A percentile compares a stretch with the other conserved stretches of the same genome.
Conservation (phyloP, 192 early-diverging fungal species). For the Phlyctochytrium bullatum region DNA sequence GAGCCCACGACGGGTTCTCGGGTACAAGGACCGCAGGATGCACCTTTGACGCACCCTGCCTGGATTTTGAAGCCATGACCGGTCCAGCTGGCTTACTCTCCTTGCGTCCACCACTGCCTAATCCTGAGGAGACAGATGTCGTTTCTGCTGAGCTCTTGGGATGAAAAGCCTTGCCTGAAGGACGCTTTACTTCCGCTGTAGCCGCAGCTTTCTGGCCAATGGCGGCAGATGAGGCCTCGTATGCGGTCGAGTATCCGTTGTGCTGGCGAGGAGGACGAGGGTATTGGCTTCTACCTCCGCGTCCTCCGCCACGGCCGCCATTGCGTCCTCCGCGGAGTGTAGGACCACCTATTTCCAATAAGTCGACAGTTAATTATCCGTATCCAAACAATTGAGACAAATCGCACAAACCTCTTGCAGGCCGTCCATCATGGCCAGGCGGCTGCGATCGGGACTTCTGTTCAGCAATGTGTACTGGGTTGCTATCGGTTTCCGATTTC, state of each 20-base stretch:
- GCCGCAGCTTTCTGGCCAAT: background rate
- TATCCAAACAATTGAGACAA: background rate
- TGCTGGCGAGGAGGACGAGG: constrained; percentile 27
- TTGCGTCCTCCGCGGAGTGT: constrained; percentile 59
- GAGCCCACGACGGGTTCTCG: constrained; percentile 58
- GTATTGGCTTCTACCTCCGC: constrained; percentile 29
- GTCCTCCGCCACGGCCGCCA: constrained; percentile 61
- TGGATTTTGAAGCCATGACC: no score
- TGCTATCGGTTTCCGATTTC: background rate
- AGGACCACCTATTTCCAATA: constrained; percentile 3
- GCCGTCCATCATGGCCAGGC: constrained; percentile 51
- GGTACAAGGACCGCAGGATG: constrained; percentile 13
- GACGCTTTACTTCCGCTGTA: constrained; percentile 2
- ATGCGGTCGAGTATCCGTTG: constrained; percentile 19
- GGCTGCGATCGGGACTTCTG: constrained; percentile 6
- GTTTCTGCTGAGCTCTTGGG: background rate
- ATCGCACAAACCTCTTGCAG: constrained; percentile 35
- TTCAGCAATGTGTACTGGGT: no score
- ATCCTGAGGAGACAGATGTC: no score
- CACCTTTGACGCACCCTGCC: no score
- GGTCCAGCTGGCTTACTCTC: no score
- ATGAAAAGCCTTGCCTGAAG: background rate
- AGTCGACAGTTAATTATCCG: background rate
- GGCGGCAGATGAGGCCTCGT: constrained; percentile 1
- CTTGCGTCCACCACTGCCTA: no score